Conservation (phyloP, 495 filamentous ascomycete species). For the Cladorrhinum samala region DNA sequence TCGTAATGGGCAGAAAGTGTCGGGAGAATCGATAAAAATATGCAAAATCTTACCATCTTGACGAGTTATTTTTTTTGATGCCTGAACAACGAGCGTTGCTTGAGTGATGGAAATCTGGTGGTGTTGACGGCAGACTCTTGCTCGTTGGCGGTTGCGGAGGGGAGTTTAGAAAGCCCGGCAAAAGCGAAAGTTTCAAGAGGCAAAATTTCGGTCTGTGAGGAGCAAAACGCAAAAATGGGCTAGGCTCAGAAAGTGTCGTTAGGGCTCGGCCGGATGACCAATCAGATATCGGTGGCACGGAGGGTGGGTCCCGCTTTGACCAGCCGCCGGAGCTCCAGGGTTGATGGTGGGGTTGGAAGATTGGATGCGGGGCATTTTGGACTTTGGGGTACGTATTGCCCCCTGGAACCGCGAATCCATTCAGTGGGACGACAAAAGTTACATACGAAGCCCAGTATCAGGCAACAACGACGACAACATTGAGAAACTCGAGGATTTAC, state of each 20-base stretch:
- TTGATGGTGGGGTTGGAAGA: background rate
- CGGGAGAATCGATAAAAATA: constrained; percentile 17
- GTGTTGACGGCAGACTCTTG: constrained; percentile 39
- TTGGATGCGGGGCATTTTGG: background rate
- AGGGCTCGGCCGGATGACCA: constrained; percentile 26
- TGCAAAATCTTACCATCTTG: constrained; percentile 51
- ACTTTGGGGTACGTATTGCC: background rate
- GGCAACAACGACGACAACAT: background rate
- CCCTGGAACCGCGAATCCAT: too few species aligned
- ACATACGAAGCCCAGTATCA: constrained; percentile 3
- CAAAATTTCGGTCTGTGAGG: constrained; percentile 34
- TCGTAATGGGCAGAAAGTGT: constrained; percentile 7
- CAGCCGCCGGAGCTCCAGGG: background rate
- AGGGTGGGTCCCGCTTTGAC: constrained; percentile 4
- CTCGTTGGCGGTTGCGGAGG: constrained; percentile 36
- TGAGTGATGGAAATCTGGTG: constrained; percentile 39
- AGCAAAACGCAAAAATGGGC: constrained; percentile 23
- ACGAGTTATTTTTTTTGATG: constrained; percentile 29
- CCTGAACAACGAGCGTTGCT: constrained; percentile 41
- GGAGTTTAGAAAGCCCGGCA: constrained; percentile 28
- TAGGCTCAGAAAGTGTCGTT: constrained; percentile 20
- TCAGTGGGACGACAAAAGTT: too few species aligned
- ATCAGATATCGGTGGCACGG: constrained; percentile 11
- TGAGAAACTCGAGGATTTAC: background rate
- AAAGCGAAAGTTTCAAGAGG: constrained; percentile 26